Base-by-base conservation (phyloP, 2,329 filamentous ascomycete species). In the Colletotrichum navitas region DNA sequence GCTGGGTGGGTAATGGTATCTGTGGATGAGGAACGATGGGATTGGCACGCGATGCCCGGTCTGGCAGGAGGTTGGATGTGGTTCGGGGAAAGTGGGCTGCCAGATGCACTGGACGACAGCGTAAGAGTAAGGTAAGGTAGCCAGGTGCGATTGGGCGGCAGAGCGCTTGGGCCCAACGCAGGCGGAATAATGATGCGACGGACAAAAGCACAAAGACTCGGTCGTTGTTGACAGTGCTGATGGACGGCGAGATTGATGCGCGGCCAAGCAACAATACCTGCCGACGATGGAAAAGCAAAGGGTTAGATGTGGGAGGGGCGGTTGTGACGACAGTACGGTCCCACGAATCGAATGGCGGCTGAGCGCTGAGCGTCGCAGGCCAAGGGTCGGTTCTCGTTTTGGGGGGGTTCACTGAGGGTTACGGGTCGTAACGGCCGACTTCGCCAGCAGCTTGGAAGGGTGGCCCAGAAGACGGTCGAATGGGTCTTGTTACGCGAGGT, bases 131-230 rank as follows among this genome's bases (percentile, higher is more conserved):
- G 49, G 62, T 45, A 18, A 26, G 41, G 41, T 29, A 45, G 39
- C 64, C 58, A 58, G 47, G 64, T 47, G 64, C 68, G 52, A 63
- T 58, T 63, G 52, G 58, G 68, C 41, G 51, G 49, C 41, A 39
- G 34, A 63, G 68, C 58, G 65, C 64, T 70, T 70, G 63, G 47
- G 68, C 68, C 64, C 43, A 68, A 68, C 43, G 43, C 58, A 59
- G 58, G 58, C 43, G 52, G 24, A 58, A 24, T 41, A 29, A 29
- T 51, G 58, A 45, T 54, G 56, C 64, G 56, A 62, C 39, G 56
- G 24, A n/a, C 41, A 47, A 36, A 54, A 36, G 29, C 18, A 62
- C 34, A 11, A 24, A 52, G 41, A 56, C 47, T 56, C 54, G n/a
- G 34, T 18, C n/a, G 55, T 62, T 34, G 24, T 43, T 54, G 43